Base-by-base conservation (phyloP, 441 rosid species). In the Cnidoscolus chayamansa region DNA sequence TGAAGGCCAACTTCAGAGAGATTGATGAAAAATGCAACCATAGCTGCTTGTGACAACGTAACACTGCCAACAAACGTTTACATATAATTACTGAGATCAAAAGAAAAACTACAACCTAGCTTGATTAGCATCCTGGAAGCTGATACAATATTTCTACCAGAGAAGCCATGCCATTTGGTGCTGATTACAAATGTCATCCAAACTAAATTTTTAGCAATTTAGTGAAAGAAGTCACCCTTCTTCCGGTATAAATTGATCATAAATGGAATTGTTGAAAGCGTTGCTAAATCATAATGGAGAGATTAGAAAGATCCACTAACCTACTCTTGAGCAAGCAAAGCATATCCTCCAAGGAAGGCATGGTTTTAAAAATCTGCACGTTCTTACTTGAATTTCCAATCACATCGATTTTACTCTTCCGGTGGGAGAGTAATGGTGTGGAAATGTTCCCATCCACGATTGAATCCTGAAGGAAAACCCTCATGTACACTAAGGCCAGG, bases 1-100 rank as follows among this genome's bases (percentile, higher is more conserved):
- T 88, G 89, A 57, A 90, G 90, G 19, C 96, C 97, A 49, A 85
- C 89, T 55, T 93, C 96, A 0, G 93, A 80, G 64, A 93, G 91
- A 75, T 76, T 83, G 80, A 81, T 78, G 75, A 93, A 90, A 77
- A 93, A 90, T 10, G 91, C 88, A 53, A 93, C 93, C 40, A 86
- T 57, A 45, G 94, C 89, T 30, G 91, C 89, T 84, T 89, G 97
- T 20, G 86, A 78, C 76, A 93, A 83, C 37, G 90, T 87, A 69
- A 66, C 58, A 72, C 98, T 93, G 88, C 59, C 73, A 81, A 72
- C 37, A 1, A 67, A 31, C 20, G 15, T 37, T 20, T 15, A 63
- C 11, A 13, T 13, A 35, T 1, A 12, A 55, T 57, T 8, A 19
- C 35, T 32, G 13, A 56, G 7, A 40, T 4, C 11, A 59, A 54